Evolutionary conservation across 2,329 filamentous ascomycete species (phyloP).

Genomic region (Akanthomyces dipterigenus): DNA sequence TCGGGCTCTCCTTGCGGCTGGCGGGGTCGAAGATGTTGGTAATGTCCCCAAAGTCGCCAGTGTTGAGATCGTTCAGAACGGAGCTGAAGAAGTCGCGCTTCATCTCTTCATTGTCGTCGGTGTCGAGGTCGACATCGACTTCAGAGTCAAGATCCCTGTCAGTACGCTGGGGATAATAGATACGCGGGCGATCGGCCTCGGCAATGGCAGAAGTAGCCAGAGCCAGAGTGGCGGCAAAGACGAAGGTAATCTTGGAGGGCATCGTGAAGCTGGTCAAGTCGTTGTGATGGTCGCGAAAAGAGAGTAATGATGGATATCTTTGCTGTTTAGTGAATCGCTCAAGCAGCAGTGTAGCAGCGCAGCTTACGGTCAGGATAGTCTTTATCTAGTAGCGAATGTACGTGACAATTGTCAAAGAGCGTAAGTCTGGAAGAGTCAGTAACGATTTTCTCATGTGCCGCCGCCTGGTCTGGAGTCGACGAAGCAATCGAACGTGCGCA

Average conservation of each 20-base stretch:
- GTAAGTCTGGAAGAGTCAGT: slow-evolving; percentile 3
- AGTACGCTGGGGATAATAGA: slow-evolving; percentile 52
- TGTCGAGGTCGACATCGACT: slow-evolving; percentile 13
- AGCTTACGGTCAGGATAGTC: slow-evolving; percentile 7
- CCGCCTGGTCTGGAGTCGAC: background rate
- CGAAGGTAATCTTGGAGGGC: slow-evolving; percentile 4
- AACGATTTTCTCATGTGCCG: background rate
- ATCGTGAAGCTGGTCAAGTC: background rate
- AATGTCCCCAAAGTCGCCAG: background rate
- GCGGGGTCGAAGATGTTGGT: slow-evolving; percentile 13
- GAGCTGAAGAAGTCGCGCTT: slow-evolving; percentile 7
- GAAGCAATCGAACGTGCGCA: background rate
- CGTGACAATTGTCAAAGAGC: slow-evolving; percentile 9
- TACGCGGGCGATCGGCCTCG: slow-evolving; percentile 42
- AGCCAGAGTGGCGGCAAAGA: slow-evolving; percentile 41
- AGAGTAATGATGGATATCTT: background rate
- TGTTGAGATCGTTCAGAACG: background rate
- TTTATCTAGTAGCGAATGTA: slow-evolving; percentile 13
- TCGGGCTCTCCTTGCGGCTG: slow-evolving; percentile 16
- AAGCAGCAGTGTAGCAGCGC: background rate
- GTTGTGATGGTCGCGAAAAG: background rate
- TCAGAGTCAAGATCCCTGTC: slow-evolving; percentile 36
- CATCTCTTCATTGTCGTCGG: slow-evolving; percentile 7
- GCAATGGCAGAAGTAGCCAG: slow-evolving; percentile 39
- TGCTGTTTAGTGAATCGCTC: background rate